A percentile compares a stretch with the other conserved stretches of the same genome.
phyloP scores from a whole-genome alignment of 2,329 filamentous ascomycete species.

The Bertia moriformis region DNA sequence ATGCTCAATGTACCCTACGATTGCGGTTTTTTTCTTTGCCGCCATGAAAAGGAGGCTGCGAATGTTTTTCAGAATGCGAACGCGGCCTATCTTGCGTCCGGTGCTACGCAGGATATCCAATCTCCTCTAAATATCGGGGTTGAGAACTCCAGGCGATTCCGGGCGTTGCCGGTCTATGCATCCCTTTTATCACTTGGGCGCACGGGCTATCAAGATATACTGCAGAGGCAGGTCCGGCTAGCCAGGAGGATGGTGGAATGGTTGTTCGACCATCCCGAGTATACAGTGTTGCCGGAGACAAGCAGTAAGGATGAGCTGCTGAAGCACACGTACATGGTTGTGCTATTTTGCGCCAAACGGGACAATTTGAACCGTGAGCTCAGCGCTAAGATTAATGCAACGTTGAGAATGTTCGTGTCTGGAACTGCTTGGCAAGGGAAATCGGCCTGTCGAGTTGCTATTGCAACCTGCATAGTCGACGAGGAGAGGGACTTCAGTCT shows the following conservation, averaged over 20 bases:
- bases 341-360: slow-evolving; percentile 64
- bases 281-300: slow-evolving; percentile 46
- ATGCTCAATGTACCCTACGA: slow-evolving; percentile 94
- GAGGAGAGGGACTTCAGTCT: slow-evolving; percentile 49
- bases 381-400: slow-evolving; percentile 59
- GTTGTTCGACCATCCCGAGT: slow-evolving; percentile 43
- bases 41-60: slow-evolving; percentile 39
- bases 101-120: slow-evolving; percentile 34
- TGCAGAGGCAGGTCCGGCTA: slow-evolving; percentile 58
- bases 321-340: slow-evolving; percentile 49
- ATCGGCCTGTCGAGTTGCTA: slow-evolving; percentile 67
- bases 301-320: slow-evolving; percentile 22
- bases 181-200: slow-evolving; percentile 62
- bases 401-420: slow-evolving; percentile 66
- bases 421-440: slow-evolving; percentile 64
- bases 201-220: slow-evolving; percentile 52
- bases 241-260: slow-evolving; percentile 53
- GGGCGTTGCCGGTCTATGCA: slow-evolving; percentile 79
- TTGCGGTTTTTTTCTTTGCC: slow-evolving; percentile 75
- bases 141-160: slow-evolving; percentile 82
- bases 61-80: slow-evolving; percentile 70
- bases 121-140: slow-evolving; percentile 76
- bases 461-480: slow-evolving; percentile 73
- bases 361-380: slow-evolving; percentile 47
- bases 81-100: slow-evolving; percentile 59